phyloP scores from a whole-genome alignment of 164 flowering plant species.

The Vitis cinerea region DNA sequence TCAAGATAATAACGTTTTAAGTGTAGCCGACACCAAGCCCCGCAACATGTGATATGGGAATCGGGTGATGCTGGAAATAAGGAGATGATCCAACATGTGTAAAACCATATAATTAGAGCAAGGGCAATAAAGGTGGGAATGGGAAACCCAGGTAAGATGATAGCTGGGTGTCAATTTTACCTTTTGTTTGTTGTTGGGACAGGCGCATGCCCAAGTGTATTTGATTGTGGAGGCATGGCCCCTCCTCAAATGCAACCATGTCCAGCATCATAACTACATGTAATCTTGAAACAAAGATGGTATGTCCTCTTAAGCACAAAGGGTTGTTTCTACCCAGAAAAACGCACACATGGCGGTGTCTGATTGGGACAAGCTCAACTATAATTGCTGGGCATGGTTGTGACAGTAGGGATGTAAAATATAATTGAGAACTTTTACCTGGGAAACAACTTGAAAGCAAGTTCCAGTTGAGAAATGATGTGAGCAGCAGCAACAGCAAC shows the following conservation, averaged over 20 bases:
- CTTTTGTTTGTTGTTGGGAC: slow-evolving; percentile 9
- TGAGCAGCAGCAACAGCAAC: too few species aligned
- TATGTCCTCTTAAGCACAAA: too few species aligned
- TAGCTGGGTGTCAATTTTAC: background rate
- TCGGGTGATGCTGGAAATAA: too few species aligned
- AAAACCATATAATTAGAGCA: background rate
- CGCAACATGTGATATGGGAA: background rate
- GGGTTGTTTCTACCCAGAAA: background rate
- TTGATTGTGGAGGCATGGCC: slow-evolving; percentile 10
- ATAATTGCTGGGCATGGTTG: background rate
- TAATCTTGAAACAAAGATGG: background rate
- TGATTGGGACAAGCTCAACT: background rate
- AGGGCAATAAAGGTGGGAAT: background rate
- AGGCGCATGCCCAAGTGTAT: slow-evolving; percentile 15
- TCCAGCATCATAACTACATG: slow-evolving; percentile 10
- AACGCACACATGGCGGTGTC: background rate
- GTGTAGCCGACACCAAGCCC: too few species aligned
- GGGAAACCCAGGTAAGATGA: background rate
- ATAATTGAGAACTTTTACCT: too few species aligned
- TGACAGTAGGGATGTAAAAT: too few species aligned
- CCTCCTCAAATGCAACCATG: slow-evolving; percentile 5
- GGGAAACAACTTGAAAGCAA: too few species aligned
- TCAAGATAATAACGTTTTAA: too few species aligned
- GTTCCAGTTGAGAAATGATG: too few species aligned
- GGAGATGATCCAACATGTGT: background rate